Evolutionary conservation across 208 protist species (phyloP).

Genomic region (Leishmania guyanensis): DNA sequence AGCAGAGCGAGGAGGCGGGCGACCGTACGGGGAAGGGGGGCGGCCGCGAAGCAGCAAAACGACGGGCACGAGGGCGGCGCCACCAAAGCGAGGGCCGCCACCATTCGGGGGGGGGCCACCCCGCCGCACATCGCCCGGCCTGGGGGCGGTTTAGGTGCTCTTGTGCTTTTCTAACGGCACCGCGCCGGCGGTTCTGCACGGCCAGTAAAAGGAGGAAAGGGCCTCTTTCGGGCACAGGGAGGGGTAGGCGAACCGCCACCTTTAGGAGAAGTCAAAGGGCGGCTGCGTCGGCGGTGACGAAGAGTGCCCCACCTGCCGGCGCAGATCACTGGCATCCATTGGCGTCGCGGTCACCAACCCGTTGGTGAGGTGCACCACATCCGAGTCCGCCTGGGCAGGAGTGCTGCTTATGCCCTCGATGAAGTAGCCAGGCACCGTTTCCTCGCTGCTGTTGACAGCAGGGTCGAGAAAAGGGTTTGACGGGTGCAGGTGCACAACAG

Average conservation of each 20-base stretch:
- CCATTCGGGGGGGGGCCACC: not conserved
- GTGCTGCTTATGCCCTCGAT: not conserved
- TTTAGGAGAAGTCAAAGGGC: not conserved
- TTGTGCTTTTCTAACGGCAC: not conserved
- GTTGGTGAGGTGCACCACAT: conserved; percentile 12
- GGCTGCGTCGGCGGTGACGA: not conserved
- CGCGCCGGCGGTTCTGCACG: not conserved
- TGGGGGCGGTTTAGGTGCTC: not conserved
- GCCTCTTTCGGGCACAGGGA: not conserved
- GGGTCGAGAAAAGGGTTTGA: conserved; percentile 21
- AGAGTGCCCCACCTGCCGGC: not conserved
- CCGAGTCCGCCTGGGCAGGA: not conserved
- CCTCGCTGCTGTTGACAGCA: not conserved
- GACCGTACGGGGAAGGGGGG: not conserved
- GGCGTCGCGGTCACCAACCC: conserved; percentile 20
- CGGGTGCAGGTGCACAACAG: conserved; percentile 12
- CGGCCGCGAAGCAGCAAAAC: not conserved
- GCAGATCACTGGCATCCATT: conserved; percentile 7
- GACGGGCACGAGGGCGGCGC: not conserved
- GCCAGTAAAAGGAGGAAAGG: not conserved
- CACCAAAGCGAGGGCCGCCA: not conserved
- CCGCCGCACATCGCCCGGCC: not conserved
- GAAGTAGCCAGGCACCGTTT: not conserved
- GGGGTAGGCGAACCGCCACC: not conserved
- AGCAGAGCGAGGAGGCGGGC: not conserved